Base-by-base conservation (phyloP, 306 rosid species). In the Quercus cerris region DNA sequence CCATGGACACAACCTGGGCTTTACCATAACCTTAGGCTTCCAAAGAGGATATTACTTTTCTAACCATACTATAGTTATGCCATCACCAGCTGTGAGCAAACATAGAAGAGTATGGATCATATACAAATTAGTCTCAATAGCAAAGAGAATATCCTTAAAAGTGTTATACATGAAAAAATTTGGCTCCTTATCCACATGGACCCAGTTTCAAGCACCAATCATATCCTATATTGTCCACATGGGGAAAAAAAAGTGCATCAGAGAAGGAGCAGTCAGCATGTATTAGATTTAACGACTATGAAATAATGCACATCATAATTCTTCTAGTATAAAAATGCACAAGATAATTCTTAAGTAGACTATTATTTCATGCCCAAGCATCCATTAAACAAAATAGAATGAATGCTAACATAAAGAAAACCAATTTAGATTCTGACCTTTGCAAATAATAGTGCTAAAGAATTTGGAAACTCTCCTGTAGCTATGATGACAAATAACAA, bases 391-490 rank as follows among this genome's bases (percentile, higher is more conserved):
- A 67, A 56, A 25, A 46, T 33, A 20, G 70, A 73, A 77, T 76
- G 64, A 76, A 81, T 46, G 71, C 61, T 5, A 19, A 70, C 13
- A 55, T 72, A 44, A 23, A 82, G 46, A 77, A 57, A 84, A 49
- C 70, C 59, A 23, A 58, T 78, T 74, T 49, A 73, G 72, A 76
- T 70, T 81, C 90, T 86, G 56, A 93, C 98, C 98, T 91, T 89
- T 70, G 94, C 94, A 74, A 91, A 56, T 76, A 95, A 83, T 82
- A 90, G 41, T 22, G 96, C 87, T 59, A 95, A 74, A 76, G 97
- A 95, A 89, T 80, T 55, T 71, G 99, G 98, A 90, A 95, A 89
- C 82, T 95, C 99, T 78, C 98, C 94, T 0, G 96, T 91, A 51
- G 92, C 96, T 80, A 91, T 85, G 78, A 95, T 93, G 80, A 95